Conservation (phyloP, 2,329 filamentous ascomycete species). For the Xylariaceae sp. region DNA sequence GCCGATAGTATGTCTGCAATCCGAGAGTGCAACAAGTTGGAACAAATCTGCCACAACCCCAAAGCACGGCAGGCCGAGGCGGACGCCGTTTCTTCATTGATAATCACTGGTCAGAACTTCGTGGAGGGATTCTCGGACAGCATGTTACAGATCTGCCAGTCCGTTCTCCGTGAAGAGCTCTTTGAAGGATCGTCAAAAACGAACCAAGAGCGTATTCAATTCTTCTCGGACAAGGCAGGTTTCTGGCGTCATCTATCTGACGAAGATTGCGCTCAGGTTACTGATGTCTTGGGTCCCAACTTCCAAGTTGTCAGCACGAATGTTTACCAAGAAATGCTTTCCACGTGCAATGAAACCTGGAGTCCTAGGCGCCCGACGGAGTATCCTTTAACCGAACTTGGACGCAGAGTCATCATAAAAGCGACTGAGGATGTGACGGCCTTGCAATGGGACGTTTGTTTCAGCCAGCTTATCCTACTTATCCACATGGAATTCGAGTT, state of each 20-base stretch:
- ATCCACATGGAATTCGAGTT: slow-evolving; percentile 83
- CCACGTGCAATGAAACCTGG: slow-evolving; percentile 41
- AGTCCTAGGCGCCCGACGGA: slow-evolving; percentile 31
- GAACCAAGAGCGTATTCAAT: slow-evolving; percentile 67
- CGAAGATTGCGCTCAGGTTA: slow-evolving; percentile 69
- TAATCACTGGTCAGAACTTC: slow-evolving; percentile 66
- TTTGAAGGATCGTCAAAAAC: slow-evolving; percentile 67
- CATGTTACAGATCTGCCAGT: slow-evolving; percentile 61
- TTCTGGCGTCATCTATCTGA: slow-evolving; percentile 77
- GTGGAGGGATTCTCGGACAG: slow-evolving; percentile 64
- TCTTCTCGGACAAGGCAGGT: slow-evolving; percentile 71
- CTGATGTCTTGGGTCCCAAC: slow-evolving; percentile 60
- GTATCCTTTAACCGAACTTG: slow-evolving; percentile 64
- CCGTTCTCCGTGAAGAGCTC: slow-evolving; percentile 65
- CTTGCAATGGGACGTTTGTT: slow-evolving; percentile 66
- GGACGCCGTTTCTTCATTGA: slow-evolving; percentile 48
- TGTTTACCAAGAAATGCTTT: slow-evolving; percentile 50
- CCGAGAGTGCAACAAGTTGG: slow-evolving; percentile 71
- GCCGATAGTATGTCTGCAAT: slow-evolving; percentile 77
- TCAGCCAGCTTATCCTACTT: slow-evolving; percentile 76
- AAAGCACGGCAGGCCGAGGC: slow-evolving; percentile 48
- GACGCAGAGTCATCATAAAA: slow-evolving; percentile 66
- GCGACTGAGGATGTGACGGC: slow-evolving; percentile 74
- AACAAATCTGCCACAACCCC: slow-evolving; percentile 69
- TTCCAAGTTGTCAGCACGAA: slow-evolving; percentile 54